Percentiles rank a stretch among this genome's conserved stretches.
phyloP scores from a whole-genome alignment of 2,329 filamentous ascomycete species.

The Fusarium sp. region DNA sequence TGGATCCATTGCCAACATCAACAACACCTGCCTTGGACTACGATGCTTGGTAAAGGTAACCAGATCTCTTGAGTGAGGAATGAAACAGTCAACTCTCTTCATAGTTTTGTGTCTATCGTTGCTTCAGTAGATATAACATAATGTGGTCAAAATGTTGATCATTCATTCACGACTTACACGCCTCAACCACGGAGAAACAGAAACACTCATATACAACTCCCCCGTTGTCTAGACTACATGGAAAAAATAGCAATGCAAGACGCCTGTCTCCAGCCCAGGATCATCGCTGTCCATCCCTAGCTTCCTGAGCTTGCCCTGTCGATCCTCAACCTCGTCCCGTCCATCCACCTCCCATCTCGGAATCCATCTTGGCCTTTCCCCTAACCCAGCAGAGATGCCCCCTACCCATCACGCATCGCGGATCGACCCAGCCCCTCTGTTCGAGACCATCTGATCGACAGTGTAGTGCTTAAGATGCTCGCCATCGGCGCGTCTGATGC shows the following conservation, averaged over 20 bases:
- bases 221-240: neutral
- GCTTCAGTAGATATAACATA: conserved; percentile 4
- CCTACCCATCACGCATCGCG: conserved; percentile 7
- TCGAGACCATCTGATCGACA: conserved; percentile 39
- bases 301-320: conserved; percentile 31
- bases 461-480: conserved; percentile 12
- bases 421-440: conserved; percentile 21
- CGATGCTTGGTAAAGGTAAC: neutral
- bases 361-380: conserved; percentile 17
- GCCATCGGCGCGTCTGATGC: neutral
- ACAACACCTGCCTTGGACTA: neutral
- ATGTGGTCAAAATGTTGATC: conserved; percentile 6
- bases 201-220: neutral
- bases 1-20: neutral
- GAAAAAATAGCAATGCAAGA: neutral
- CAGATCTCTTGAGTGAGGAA: neutral
- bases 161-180: conserved; percentile 2
- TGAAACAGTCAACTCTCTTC: neutral
- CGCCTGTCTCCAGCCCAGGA: neutral
- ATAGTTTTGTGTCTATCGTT: neutral
- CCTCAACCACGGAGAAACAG: neutral
- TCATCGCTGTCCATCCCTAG: conserved; percentile 9
- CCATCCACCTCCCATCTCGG: conserved; percentile 27
- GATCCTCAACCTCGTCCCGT: conserved; percentile 20
- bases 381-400: conserved; percentile 23